These are phyloP conservation scores for Mariannaea elegans DNA, from an alignment of 2,329 filamentous ascomycete species.

Conservation along the genomic window DNA sequence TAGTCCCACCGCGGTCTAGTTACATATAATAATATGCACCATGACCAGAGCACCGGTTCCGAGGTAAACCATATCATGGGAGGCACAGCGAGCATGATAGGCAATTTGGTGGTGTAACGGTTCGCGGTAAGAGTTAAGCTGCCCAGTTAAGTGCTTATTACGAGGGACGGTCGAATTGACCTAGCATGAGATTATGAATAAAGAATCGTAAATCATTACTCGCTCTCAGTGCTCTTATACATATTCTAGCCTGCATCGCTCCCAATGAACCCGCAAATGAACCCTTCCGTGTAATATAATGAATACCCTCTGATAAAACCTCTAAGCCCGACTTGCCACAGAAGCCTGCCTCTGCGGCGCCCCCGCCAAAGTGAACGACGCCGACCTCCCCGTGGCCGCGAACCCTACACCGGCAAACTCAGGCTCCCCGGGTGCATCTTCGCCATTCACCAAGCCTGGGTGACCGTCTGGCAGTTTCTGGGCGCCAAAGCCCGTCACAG, in stretches of 20 bases:
- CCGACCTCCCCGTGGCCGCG: constrained; percentile 48
- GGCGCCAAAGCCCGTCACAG: constrained; percentile 64
- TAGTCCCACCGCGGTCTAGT: background rate
- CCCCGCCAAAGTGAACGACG: constrained; percentile 55
- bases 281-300: too few relatives aligned
- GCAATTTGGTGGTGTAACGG: too few relatives aligned
- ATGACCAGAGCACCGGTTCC: background rate
- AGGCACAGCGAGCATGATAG: too few relatives aligned
- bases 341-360: constrained; percentile 56
- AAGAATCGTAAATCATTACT: background rate
- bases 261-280: background rate
- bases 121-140: too few relatives aligned
- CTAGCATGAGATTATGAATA: too few relatives aligned
- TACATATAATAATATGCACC: background rate
- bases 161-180: too few relatives aligned
- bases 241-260: background rate
- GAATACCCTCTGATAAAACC: too few relatives aligned
- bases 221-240: background rate
- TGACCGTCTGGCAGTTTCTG: constrained; percentile 63
- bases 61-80: too few relatives aligned
- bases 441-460: constrained; percentile 55
- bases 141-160: too few relatives aligned
- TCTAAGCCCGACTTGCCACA: constrained; percentile 57
- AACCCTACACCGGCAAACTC: constrained; percentile 55
- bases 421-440: constrained; percentile 67